Conservation (phyloP, 2,329 filamentous ascomycete genomes). For the Arachnomyces sp. region DNA sequence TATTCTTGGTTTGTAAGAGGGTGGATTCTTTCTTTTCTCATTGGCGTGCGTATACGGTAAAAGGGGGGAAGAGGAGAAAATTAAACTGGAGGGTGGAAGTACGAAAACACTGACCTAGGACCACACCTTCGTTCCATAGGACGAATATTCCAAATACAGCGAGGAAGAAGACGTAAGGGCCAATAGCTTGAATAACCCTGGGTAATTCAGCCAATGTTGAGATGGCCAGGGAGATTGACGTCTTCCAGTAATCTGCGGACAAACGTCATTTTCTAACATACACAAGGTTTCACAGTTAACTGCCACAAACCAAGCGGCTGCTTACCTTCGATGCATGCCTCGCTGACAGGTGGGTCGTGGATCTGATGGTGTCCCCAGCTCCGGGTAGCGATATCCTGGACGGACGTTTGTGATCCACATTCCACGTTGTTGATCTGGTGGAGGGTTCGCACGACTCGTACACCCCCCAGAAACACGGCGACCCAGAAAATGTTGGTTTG, state of each 20-base stretch:
- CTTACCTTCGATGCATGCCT: constrained; percentile 44
- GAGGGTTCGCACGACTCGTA: constrained; percentile 34
- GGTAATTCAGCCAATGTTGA: constrained; percentile 44
- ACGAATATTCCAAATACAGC: constrained; percentile 67
- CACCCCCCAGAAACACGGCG: constrained; percentile 42
- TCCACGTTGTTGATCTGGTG: constrained; percentile 12
- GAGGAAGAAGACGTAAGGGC: constrained; percentile 56
- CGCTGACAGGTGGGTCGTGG: constrained; percentile 43
- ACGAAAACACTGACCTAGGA: constrained; percentile 56
- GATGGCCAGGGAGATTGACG: constrained; percentile 56
- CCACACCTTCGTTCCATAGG: constrained; percentile 80
- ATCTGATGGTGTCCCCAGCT: constrained; percentile 36
- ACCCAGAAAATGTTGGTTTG: constrained; percentile 99
- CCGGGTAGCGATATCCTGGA: constrained; percentile 4
- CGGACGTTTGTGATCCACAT: too few species aligned
- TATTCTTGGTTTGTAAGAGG: too few species aligned
- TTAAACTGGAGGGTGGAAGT: neutral
- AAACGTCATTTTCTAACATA: neutral
- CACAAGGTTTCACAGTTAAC: too few species aligned
- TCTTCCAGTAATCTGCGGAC: constrained; percentile 39
- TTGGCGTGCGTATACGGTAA: constrained; percentile 13
- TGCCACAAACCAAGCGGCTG: too few species aligned
- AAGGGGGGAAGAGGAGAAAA: neutral
- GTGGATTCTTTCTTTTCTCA: too few species aligned
- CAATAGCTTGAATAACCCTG: constrained; percentile 30